Evolutionary conservation across 192 early-diverging fungal species (phyloP), one percentile per base, ranked within the genome.

Genomic region (Irineochytrium annulatum): DNA sequence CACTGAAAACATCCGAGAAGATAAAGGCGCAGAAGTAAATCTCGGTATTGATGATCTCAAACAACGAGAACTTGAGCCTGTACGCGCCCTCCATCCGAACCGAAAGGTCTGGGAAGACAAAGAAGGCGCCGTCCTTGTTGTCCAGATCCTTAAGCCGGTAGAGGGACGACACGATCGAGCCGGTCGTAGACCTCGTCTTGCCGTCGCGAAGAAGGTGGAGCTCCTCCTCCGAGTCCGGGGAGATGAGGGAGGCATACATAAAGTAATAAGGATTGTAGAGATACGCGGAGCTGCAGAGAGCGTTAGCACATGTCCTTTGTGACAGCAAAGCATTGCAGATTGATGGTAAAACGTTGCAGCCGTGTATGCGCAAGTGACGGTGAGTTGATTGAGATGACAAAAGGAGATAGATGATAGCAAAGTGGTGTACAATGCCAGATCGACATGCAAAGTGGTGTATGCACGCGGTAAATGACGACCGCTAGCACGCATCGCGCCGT

Each of bases 31-130:
- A 97, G 71, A 90, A 91, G 64, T 87, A 91, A 24, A 97, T 90
- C 62, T 91, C 86, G 20, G 80, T 83, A 62, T 80, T 76, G 52
- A 67, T 64, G 51, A 97, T 94, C 66, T 97, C 92, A 76, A 91
- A 97, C 32, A 97, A 67, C 62, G 89, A 89, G 54, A 97, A 86
- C 84, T 80, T 80, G 17, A 80, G 45, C 16, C 72, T 59, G 48
- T 76, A 80, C 1, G 62, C 49, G 82, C 94, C 94, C 61, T 97
- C 94, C 79, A 91, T 91, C 11, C 94, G 72, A n/a, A 95, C 91
- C 2, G 90, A 92, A 19, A 97, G 75, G 71, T 97, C 94, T 26
- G 94, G 91, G 71, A 97, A 97, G 33, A 97, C 92, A 82, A 97
- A 97, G 65, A 94, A 97, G 0, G 89, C 92, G n/a, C 92, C 92